Evolutionary conservation across 2,329 filamentous ascomycete species (phyloP), one percentile per base, ranked within the genome.

Genomic region (Bipolaris bicolor): DNA sequence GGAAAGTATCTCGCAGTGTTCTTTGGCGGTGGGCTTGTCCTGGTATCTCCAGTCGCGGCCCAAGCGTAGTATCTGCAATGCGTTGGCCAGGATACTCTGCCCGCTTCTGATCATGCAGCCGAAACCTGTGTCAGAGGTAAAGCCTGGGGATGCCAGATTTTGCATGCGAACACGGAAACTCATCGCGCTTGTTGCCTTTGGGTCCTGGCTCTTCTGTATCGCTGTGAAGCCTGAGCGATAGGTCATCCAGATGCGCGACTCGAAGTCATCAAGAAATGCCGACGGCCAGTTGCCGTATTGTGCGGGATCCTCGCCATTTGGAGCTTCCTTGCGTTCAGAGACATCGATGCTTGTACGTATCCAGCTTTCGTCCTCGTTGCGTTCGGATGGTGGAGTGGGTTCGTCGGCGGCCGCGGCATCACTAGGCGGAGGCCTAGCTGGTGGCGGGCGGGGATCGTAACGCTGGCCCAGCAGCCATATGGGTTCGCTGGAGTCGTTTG

Each of bases 61-160:
- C 20, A 97, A 79, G 37, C 84, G 82, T 46, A 93, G 79, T 53
- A 90, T 83, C 16, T 86, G 79, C 67, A 98, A 82, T 1, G 94
- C 84, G 76, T 98, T 99, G 43, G 94, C 94, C 40, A 99, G 81
- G 24, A 99, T 82, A 70, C 91, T 94, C 79, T 99, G 95, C 3
- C 95, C 95, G 5, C 94, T 97, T 58, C 95, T 84, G 67, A 99
- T 98, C 95, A 99, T 99, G 73, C 95, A 99, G 0, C 95, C 95
- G 92, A 96, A 99, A 49, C 95, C 95, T 9, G 91, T 93, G 75
- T 99, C 95, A 1, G 92, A 94, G 10, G 91, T 90, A 77, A 98
- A 99, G 4, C 91, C 92, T 24, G 83, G 83, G 55, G 91, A 86
- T 47, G 97, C 91, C 5, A 98, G 90, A 52, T 83, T 93, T 70